Base-by-base conservation (phyloP, 257 asterid genomes). In the Thymus quinquecostatus region DNA sequence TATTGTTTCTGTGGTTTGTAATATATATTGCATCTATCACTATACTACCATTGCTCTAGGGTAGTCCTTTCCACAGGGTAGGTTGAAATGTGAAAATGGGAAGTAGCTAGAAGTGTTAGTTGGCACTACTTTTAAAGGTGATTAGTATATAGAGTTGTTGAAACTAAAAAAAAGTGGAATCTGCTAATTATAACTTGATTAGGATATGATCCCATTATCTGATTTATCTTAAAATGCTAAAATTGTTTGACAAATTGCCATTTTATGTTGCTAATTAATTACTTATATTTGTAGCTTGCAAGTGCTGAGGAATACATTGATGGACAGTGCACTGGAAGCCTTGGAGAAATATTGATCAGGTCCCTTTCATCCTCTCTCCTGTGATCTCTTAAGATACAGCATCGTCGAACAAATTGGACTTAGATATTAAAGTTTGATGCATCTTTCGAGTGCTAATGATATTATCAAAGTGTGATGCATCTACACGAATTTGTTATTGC, bases 281-380 rank as follows among this genome's bases (percentile, higher is more conserved):
- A 54, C 32, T 44, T 43, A 33, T 68, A 57, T 67, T 69, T 75
- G 76, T 88, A 93, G 98, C 90, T 91, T n/a, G 97, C 97, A 44
- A 91, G 88, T 63, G 96, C 98, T 56, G 98, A 93, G 68, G 98
- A 93, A 64, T 93, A 77, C 61, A 80, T 91, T 55, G 98, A 93
- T 61, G 98, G 98, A 49, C 86, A 89, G 69, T 82, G 82, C 80
- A 86, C 91, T 62, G 98, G 98, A 55, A 87, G 83, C 73, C 98
- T 93, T 64, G 98, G 98, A 73, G 98, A 93, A 82, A 93, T 88
- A 82, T 76, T 88, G 81, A 86, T 88, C 78, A 84, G 95, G 92
- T 88, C 33, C 45, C 30, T 5, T 68, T 32, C 1, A 4, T 53
- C 66, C 57, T 63, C 34, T 10, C 63, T 38, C 36, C 43, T 14